Base-by-base conservation (phyloP, 495 filamentous ascomycete genomes). In the Podospora comata region DNA sequence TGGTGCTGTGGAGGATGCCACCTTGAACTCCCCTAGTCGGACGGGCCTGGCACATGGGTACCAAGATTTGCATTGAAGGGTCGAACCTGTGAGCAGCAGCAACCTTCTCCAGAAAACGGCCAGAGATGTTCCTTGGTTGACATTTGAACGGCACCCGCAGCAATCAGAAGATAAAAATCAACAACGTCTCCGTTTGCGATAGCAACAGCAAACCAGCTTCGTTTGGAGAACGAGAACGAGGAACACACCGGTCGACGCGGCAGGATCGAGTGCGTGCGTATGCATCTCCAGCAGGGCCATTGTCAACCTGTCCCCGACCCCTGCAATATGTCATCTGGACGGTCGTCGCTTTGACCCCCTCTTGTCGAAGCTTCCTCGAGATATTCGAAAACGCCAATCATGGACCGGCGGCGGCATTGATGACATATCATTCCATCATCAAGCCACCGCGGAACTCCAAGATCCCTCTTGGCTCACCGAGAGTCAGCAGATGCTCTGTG, bases 301-400 rank as follows among this genome's bases (percentile, higher is more conserved):
- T 48, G 39, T 48, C 39, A 48, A 48, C 2, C 9, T 48, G 39
- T 61, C 27, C 20, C 20, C 59, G 59, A 28, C 27, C 59, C 59
- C 59, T 32, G 27, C 59, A 61, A 61, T 32, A 27, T 61, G 16
- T 18, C 28, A 18, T 27, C 59, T 61, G 39, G 9, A 13, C 6
- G 39, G 39, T 20, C 19, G 2, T 48, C 61, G 61, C 61, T 63
- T 63, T 63, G 61, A 71, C 61, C 61, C 34, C 39, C 39, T 32
- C 64, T 65, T 70, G 68, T 77, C 64, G 75, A 78, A 76, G 72
- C 69, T 78, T 76, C 76, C 67, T 73, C 71, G 70, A 48, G 64
- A 74, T 70, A 64, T 75, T 76, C 76, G 71, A 75, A 75, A 68
- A 72, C 69, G 75, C 70, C 65, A 70, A 73, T 71, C 68, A 72